Evolutionary conservation across 2,329 filamentous ascomycete species (phyloP).

Genomic region (Cercospora zeae-maydis): DNA sequence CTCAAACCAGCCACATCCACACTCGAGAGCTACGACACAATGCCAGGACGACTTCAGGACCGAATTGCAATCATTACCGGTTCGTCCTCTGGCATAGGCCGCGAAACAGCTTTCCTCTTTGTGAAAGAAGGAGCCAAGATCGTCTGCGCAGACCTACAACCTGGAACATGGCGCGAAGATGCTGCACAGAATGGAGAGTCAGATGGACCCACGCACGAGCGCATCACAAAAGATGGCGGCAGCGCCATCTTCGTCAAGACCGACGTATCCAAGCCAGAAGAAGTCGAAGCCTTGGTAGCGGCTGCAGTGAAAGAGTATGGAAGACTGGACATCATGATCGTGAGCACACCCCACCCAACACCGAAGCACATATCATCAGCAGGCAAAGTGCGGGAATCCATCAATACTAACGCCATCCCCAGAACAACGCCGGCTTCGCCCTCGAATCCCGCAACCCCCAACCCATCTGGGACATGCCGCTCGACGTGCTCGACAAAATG

Average conservation of each 20-base stretch:
- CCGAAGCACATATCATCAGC: not conserved
- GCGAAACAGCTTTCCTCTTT: conserved; percentile 35
- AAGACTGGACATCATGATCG: conserved; percentile 35
- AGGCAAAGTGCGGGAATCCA: not conserved
- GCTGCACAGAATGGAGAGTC: conserved; percentile 16
- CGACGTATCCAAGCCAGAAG: conserved; percentile 34
- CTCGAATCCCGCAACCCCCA: conserved; percentile 32
- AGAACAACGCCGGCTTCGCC: conserved; percentile 39
- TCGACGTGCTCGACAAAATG: conserved; percentile 46
- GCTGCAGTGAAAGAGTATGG: conserved; percentile 34
- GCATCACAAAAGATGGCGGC: conserved; percentile 16
- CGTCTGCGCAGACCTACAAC: conserved; percentile 25
- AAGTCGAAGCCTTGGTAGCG: conserved; percentile 33
- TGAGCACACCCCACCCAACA: not conserved
- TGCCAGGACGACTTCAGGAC: conserved; percentile 28
- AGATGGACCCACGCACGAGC: conserved; percentile 24
- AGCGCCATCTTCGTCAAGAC: conserved; percentile 32
- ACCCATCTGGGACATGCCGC: conserved; percentile 47
- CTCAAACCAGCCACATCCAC: not conserved
- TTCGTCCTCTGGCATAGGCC: conserved; percentile 36
- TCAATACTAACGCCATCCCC: not conserved
- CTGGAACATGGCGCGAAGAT: conserved; percentile 23
- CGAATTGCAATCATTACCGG: conserved; percentile 36
- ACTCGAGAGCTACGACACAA: not conserved
- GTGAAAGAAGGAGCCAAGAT: conserved; percentile 34